Evolutionary conservation across 495 filamentous ascomycete genomes (phyloP).

Genomic region (Penicillium maclennaniae): DNA sequence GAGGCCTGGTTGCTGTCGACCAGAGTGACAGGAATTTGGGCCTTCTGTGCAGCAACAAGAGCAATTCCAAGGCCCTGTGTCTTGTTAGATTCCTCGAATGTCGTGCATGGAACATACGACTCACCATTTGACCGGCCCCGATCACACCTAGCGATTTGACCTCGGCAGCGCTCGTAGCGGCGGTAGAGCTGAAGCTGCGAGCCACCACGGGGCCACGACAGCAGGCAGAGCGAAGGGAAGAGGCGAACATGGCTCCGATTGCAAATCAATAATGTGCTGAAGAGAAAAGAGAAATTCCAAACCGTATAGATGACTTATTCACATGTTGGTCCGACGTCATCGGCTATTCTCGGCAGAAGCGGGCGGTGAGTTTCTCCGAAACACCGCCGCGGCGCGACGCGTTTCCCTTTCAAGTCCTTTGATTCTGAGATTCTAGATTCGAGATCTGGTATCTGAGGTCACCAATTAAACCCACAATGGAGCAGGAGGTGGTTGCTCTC

Average conservation of each 20-base stretch:
- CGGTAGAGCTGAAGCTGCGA: slow-evolving; percentile 45
- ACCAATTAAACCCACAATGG: slow-evolving; percentile 30
- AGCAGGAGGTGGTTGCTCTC: slow-evolving; percentile 35
- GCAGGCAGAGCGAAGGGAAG: slow-evolving; percentile 29
- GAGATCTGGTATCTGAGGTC: slow-evolving; percentile 2
- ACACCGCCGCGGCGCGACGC: slow-evolving; percentile 31
- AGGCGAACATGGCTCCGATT: slow-evolving; percentile 31
- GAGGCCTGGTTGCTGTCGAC: slow-evolving; percentile 82
- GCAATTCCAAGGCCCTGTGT: slow-evolving; percentile 90
- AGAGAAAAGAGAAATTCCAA: slow-evolving; percentile 6
- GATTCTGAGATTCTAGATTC: slow-evolving; percentile 20
- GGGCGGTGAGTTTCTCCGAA: slow-evolving; percentile 30
- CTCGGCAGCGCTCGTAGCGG: slow-evolving; percentile 55
- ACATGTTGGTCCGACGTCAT: slow-evolving; percentile 38
- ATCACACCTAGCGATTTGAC: slow-evolving; percentile 89
- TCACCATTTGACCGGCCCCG: slow-evolving; percentile 95
- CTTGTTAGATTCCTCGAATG: slow-evolving; percentile 16
- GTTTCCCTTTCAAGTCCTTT: slow-evolving; percentile 31
- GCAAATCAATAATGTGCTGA: background rate
- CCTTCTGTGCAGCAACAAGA: slow-evolving; percentile 85
- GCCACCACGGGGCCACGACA: slow-evolving; percentile 31
- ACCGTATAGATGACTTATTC: slow-evolving; percentile 18
- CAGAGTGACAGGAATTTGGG: slow-evolving; percentile 77
- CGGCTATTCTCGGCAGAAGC: slow-evolving; percentile 41
- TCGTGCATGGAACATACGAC: slow-evolving; percentile 7